phyloP scores from a whole-genome alignment of 2,329 filamentous ascomycete genomes.

The Stemphylium beticola region DNA sequence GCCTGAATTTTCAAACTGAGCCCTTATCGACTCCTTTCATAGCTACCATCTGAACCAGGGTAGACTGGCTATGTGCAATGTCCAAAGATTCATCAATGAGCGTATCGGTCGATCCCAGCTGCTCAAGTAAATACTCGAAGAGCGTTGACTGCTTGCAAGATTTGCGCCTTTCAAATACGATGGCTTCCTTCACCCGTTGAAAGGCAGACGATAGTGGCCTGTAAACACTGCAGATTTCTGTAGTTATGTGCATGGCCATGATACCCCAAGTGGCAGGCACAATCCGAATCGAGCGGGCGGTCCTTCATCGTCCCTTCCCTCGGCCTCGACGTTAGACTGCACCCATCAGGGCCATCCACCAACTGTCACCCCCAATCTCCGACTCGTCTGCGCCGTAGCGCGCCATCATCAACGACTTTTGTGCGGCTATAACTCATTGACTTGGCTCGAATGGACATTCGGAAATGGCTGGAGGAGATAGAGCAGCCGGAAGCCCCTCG shows the following conservation, averaged over 20 bases:
- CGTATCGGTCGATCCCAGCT: no score
- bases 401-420: constrained; percentile 27
- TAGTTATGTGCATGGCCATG: neutral
- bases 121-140: no score
- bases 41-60: no score
- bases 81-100: no score
- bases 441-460: constrained; percentile 51
- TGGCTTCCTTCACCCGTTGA: no score
- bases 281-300: neutral
- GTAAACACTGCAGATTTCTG: neutral
- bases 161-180: no score
- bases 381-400: constrained; percentile 29
- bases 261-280: neutral
- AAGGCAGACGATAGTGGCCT: no score
- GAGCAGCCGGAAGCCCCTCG: constrained; percentile 40
- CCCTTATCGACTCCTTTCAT: no score
- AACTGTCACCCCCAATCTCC: constrained; percentile 18
- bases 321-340: constrained; percentile 24
- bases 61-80: no score
- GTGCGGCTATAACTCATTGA: constrained; percentile 11
- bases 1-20: no score
- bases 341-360: constrained; percentile 19
- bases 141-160: no score
- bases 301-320: constrained; percentile 1
- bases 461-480: constrained; percentile 53